Conservation (phyloP, 2,329 filamentous ascomycete species). For the Penicillium vulpinum region DNA sequence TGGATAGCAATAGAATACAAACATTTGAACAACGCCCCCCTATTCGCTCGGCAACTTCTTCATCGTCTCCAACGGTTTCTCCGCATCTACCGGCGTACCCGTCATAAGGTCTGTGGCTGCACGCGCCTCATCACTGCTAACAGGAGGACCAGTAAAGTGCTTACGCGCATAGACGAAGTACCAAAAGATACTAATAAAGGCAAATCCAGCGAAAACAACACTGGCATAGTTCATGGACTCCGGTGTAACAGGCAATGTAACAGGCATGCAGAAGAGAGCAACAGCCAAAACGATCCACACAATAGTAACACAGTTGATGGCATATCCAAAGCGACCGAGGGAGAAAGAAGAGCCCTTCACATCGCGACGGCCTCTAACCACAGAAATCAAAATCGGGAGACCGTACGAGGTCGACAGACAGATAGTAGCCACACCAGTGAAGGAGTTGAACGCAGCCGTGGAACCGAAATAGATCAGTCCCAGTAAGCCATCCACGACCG, state of each 20-base stretch:
- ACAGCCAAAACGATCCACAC: conserved; percentile 70
- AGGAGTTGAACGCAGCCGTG: conserved; percentile 73
- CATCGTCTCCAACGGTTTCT: conserved; percentile 28
- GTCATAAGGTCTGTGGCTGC: conserved; percentile 33
- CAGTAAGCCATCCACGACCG: conserved; percentile 67
- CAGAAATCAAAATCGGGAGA: conserved; percentile 70
- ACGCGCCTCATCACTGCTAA: conserved; percentile 30
- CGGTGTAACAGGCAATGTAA: conserved; percentile 58
- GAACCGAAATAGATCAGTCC: conserved; percentile 80
- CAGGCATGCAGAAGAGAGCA: conserved; percentile 75
- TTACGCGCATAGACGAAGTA: conserved; percentile 64
- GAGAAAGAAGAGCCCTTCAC: conserved; percentile 68
- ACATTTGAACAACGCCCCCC: no score
- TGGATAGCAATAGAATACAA: conserved; percentile 7
- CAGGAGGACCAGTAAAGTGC: conserved; percentile 61
- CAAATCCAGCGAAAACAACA: conserved; percentile 66
- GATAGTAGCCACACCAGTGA: conserved; percentile 78
- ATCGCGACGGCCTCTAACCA: conserved; percentile 65
- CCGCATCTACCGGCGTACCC: conserved; percentile 35
- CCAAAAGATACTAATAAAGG: conserved; percentile 60
- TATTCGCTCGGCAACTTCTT: conserved; percentile 20
- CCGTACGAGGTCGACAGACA: conserved; percentile 75
- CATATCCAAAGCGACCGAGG: conserved; percentile 66
- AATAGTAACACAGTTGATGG: conserved; percentile 68
- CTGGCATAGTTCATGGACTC: conserved; percentile 66